A percentile compares a stretch with the other conserved stretches of the same genome.
These are phyloP conservation scores for Pichia cephalocereana DNA, from an alignment of 805 yeast genomes.

Conservation along the genomic window DNA sequence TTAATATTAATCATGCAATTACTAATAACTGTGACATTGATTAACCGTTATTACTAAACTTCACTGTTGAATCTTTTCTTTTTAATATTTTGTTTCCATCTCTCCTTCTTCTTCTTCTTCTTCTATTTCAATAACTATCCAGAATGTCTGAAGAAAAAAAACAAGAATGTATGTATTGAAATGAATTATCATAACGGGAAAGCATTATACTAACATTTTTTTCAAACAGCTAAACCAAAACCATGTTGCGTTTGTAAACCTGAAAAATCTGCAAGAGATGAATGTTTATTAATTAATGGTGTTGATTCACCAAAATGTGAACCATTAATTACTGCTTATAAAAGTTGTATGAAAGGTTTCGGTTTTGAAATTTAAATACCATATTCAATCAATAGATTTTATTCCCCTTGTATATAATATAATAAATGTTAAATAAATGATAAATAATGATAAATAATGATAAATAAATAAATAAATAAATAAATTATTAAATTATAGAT, in stretches of 20 bases:
- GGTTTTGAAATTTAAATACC: conserved; percentile 53
- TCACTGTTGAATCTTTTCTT: background rate
- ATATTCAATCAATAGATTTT: background rate
- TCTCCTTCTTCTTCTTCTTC: background rate
- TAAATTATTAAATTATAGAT: background rate
- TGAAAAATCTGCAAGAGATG: conserved; percentile 55
- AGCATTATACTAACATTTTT: background rate
- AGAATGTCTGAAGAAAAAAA: conserved; percentile 16
- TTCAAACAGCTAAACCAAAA: conserved; percentile 51
- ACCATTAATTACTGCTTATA: conserved; percentile 61
- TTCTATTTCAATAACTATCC: too few relatives aligned
- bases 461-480: too few relatives aligned
- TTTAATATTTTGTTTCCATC: background rate
- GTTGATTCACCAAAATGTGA: conserved; percentile 79
- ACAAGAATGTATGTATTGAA: conserved; percentile 15
- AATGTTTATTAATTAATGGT: conserved; percentile 76
- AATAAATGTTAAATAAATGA: too few relatives aligned
- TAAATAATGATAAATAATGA: too few relatives aligned
- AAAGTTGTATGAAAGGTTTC: conserved; percentile 82
- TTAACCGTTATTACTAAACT: too few relatives aligned
- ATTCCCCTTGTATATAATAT: background rate
- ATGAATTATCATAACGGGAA: too few relatives aligned
- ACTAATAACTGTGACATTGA: too few relatives aligned
- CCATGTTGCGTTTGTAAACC: conserved; percentile 95
- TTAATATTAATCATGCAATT: too few relatives aligned